Evolutionary conservation across 2,329 filamentous ascomycete species (phyloP).

Genomic region (Rachicladosporium sp.): DNA sequence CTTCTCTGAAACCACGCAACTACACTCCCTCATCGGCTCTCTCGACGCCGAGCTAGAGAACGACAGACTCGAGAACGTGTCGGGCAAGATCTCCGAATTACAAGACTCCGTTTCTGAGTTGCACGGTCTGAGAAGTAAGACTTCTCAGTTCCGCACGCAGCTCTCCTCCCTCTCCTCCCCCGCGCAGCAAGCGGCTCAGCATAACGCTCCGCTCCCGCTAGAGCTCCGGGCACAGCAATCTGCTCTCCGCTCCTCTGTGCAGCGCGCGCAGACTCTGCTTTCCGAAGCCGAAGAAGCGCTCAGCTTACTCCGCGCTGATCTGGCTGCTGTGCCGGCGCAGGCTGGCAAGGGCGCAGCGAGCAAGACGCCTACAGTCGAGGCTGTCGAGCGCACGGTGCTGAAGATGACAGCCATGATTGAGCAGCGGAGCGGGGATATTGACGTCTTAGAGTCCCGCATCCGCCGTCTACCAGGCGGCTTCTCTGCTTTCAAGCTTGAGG

Average conservation of each 20-base stretch:
- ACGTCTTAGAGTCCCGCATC: constrained; percentile 79
- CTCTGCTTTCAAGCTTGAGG: constrained; percentile 17
- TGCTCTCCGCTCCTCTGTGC: constrained; percentile 64
- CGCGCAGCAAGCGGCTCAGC: constrained; percentile 50
- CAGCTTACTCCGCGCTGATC: constrained; percentile 64
- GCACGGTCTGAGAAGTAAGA: constrained; percentile 58
- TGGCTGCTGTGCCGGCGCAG: constrained; percentile 44
- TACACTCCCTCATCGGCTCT: constrained; percentile 40
- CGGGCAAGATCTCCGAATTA: constrained; percentile 56
- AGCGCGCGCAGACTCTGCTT: constrained; percentile 61
- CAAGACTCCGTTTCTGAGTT: constrained; percentile 56
- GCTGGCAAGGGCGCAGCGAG: constrained; percentile 21
- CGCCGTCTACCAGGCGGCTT: constrained; percentile 45
- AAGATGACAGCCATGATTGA: constrained; percentile 92
- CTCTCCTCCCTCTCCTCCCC: constrained; percentile 59
- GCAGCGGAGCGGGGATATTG: constrained; percentile 79
- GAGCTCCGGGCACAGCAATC: constrained; percentile 77
- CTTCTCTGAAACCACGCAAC: constrained; percentile 60
- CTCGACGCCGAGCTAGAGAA: constrained; percentile 56
- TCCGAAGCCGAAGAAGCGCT: constrained; percentile 69
- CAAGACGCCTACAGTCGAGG: constrained; percentile 71
- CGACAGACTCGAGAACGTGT: constrained; percentile 55
- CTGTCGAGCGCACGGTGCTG: constrained; percentile 76
- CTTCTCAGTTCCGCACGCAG: constrained; percentile 64
- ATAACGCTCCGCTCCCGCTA: constrained; percentile 63